A percentile compares a stretch with the other conserved stretches of the same genome.
phyloP scores from a whole-genome alignment of 495 filamentous ascomycete genomes.

The Aspergillus sparsus region DNA sequence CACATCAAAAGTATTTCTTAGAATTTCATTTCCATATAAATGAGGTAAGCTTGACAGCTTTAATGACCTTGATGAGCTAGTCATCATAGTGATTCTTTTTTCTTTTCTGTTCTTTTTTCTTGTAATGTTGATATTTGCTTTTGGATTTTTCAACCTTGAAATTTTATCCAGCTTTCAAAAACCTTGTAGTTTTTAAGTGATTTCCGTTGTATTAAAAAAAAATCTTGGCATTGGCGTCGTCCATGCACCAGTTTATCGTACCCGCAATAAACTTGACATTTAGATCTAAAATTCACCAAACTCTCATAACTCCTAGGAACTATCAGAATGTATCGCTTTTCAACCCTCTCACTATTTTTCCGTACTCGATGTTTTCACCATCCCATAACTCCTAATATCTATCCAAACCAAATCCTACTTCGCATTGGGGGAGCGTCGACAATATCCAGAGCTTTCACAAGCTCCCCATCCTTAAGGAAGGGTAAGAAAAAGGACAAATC shows the following conservation, averaged over 20 bases:
- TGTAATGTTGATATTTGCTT: not conserved
- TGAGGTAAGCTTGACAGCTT: constrained; percentile 40
- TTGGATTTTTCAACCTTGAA: not conserved
- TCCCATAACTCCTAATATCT: not conserved
- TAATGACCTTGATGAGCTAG: constrained; percentile 39
- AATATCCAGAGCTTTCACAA: constrained; percentile 27
- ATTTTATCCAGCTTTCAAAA: not conserved
- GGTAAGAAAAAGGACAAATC: constrained; percentile 45
- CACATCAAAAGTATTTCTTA: constrained; percentile 39
- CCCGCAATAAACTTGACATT: no score
- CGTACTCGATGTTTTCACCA: not conserved
- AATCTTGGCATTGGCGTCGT: not conserved
- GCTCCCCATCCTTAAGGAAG: constrained; percentile 34
- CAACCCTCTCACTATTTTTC: not conserved
- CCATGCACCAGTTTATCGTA: not conserved
- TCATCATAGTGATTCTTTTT: constrained; percentile 10
- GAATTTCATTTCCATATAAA: constrained; percentile 25
- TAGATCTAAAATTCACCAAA: not conserved
- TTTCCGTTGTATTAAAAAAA: not conserved
- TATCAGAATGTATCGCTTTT: not conserved
- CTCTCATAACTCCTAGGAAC: not conserved
- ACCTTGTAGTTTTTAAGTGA: no score
- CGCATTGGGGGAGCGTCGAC: not conserved
- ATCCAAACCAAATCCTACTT: not conserved
- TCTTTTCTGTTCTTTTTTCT: not conserved